A percentile compares a stretch with the other conserved stretches of the same genome.
Conservation (phyloP, 2,329 filamentous ascomycete species). For the Exophiala bonariae region DNA sequence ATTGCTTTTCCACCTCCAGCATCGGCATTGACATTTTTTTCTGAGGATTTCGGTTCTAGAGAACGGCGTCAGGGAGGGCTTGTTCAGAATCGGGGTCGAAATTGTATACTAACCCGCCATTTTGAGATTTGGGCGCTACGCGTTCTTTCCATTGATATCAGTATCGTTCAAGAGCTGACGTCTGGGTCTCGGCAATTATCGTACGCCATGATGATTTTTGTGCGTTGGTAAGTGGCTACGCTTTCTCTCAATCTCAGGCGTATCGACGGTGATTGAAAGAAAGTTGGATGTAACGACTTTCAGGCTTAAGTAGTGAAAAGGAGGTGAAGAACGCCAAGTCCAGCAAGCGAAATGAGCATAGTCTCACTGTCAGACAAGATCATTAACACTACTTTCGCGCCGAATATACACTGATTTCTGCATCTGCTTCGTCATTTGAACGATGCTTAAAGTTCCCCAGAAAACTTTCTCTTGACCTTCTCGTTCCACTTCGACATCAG, state of each 20-base stretch:
- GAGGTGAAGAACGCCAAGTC: background rate
- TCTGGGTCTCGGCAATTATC: slow-evolving; percentile 4
- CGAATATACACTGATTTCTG: too few species aligned
- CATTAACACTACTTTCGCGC: too few species aligned
- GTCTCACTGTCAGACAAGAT: too few species aligned
- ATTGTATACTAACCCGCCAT: background rate
- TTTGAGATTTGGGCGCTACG: background rate
- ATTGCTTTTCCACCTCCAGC: background rate
- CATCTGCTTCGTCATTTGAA: too few species aligned
- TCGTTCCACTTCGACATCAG: too few species aligned
- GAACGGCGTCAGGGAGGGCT: background rate
- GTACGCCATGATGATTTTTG: slow-evolving; percentile 4
- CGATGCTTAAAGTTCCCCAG: too few species aligned
- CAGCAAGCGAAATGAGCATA: background rate
- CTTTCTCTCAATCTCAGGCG: background rate
- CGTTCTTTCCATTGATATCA: background rate
- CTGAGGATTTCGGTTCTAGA: background rate
- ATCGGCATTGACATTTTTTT: background rate
- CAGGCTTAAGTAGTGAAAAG: background rate
- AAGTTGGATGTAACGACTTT: too few species aligned
- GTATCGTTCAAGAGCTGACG: background rate
- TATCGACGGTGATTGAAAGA: background rate
- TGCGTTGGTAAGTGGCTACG: background rate
- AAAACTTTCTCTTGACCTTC: too few species aligned
- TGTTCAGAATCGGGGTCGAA: background rate